A percentile compares a stretch with the other conserved stretches of the same genome.
Conservation (phyloP, 208 protist species). For the Acanthamoeba royreba region DNA sequence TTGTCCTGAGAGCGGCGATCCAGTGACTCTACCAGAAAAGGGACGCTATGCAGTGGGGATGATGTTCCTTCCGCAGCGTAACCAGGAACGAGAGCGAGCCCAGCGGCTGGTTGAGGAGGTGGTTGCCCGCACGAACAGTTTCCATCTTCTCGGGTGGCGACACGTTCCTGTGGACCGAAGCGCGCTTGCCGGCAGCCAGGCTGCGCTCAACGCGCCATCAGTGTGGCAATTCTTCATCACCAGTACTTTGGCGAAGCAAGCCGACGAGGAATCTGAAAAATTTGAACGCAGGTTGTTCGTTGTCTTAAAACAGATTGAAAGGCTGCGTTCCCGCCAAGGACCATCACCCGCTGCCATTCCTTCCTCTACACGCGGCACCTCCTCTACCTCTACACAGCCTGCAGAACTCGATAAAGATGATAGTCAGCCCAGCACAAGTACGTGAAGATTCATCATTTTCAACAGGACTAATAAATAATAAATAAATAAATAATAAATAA, state of each 20-base stretch:
- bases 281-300: slow-evolving; percentile 37
- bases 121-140: background rate
- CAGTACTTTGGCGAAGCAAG: background rate
- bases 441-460: too few species aligned
- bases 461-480: too few species aligned
- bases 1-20: too few species aligned
- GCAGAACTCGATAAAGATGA: background rate
- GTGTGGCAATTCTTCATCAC: slow-evolving; percentile 38
- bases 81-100: background rate
- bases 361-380: background rate
- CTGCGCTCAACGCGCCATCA: background rate
- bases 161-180: slow-evolving; percentile 61
- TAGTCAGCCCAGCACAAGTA: background rate
- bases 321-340: background rate
- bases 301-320: background rate
- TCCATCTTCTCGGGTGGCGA: slow-evolving; percentile 74
- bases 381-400: background rate
- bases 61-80: slow-evolving; percentile 67
- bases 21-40: background rate
- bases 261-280: background rate
- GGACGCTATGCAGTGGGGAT: slow-evolving; percentile 70
- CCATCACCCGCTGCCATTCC: background rate
- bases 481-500: too few species aligned
- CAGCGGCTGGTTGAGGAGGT: slow-evolving; percentile 51
- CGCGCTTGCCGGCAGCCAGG: background rate